Percentiles rank a stretch among this genome's conserved stretches.
phyloP scores from a whole-genome alignment of 169 alveolate species.

The Blepharisma undulans region DNA sequence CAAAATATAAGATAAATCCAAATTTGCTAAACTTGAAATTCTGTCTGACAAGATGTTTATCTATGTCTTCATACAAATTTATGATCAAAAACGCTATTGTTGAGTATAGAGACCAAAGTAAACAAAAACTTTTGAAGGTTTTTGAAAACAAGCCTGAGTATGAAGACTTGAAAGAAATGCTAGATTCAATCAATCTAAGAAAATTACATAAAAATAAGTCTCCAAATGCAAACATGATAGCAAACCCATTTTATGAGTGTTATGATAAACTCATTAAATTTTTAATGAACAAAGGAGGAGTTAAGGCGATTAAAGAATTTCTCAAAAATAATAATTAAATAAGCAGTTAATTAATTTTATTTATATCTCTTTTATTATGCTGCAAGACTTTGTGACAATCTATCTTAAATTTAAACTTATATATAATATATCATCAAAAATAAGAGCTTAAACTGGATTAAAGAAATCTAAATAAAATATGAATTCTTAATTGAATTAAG shows the following conservation, averaged over 20 bases:
- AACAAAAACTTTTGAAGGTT: neutral
- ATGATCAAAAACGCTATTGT: neutral
- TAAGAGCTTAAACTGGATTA: too few relatives aligned
- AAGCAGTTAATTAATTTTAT: too few relatives aligned
- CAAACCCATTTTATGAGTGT: neutral
- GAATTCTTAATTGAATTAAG: too few relatives aligned
- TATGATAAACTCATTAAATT: neutral
- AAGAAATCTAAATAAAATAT: too few relatives aligned
- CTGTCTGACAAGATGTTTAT: neutral
- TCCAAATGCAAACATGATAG: neutral
- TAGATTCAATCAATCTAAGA: neutral
- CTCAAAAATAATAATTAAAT: neutral
- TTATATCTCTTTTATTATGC: too few relatives aligned
- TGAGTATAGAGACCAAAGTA: neutral
- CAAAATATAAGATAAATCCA: neutral
- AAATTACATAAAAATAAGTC: neutral
- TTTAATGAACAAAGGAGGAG: neutral
- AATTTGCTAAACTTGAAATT: neutral
- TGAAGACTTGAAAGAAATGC: neutral
- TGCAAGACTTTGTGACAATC: too few relatives aligned
- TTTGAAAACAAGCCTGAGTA: neutral
- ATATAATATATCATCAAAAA: too few relatives aligned
- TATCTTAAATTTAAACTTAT: too few relatives aligned
- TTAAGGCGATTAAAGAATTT: neutral
- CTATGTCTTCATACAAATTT: neutral